A percentile compares a stretch with the other conserved stretches of the same genome.
Conservation (phyloP, 225 moss, liverwort and hornwort species). For the Antitrichia curtipendula region DNA sequence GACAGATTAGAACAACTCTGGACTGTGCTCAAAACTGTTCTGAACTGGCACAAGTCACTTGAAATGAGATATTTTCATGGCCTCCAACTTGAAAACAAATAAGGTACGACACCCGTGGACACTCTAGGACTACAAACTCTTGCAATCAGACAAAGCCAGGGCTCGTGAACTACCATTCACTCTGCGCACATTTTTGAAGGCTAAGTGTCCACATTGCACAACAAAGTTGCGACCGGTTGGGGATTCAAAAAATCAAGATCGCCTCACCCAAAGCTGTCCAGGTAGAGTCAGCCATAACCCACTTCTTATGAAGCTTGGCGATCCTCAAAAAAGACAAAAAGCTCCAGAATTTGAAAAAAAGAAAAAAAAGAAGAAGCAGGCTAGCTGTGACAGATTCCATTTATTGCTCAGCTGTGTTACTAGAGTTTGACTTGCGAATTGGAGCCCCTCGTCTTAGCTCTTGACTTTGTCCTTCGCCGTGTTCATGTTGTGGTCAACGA, state of each 20-base stretch:
- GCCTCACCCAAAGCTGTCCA: background rate
- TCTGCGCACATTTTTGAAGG: background rate
- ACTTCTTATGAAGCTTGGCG: background rate
- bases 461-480: background rate
- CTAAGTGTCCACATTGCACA: background rate
- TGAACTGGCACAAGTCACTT: background rate
- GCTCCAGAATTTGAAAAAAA: too few relatives aligned
- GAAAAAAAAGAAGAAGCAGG: too few relatives aligned
- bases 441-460: background rate
- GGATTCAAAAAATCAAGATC: background rate
- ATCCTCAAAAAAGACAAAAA: too few relatives aligned
- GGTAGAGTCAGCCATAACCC: too few relatives aligned
- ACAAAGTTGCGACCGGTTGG: background rate
- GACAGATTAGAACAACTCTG: too few relatives aligned
- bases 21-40: background rate
- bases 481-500: background rate
- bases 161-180: background rate
- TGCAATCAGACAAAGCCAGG: background rate
- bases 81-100: background rate
- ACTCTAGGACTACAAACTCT: rapidly evolving
- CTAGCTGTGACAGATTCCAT: too few relatives aligned
- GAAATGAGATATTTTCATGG: too few relatives aligned
- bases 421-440: background rate
- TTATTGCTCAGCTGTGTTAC: background rate
- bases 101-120: background rate